phyloP scores from a whole-genome alignment of 2,329 filamentous ascomycete genomes.

The Fusarium sp. region DNA sequence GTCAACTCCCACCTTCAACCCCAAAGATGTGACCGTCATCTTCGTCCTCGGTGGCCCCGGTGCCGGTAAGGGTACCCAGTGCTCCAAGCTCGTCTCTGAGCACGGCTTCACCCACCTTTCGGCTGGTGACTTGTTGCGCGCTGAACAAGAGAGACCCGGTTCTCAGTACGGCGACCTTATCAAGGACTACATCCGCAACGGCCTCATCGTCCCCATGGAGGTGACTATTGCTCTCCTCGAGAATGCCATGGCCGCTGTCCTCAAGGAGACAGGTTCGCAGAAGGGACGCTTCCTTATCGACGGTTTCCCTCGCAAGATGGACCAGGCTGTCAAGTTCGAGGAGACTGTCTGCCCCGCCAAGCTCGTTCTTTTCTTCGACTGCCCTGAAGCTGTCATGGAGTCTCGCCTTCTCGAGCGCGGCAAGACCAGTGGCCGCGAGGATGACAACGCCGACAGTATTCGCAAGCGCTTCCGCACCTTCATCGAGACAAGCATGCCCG shows the following conservation, averaged over 20 bases:
- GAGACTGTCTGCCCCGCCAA: conserved; percentile 83
- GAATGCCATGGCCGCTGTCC: conserved; percentile 84
- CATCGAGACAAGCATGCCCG: conserved; percentile 96
- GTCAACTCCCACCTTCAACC: conserved; percentile 75
- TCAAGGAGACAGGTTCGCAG: conserved; percentile 60
- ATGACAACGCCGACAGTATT: conserved; percentile 96
- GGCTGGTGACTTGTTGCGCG: conserved; percentile 91
- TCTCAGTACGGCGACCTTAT: conserved; percentile 94
- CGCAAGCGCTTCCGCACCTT: conserved; percentile 96
- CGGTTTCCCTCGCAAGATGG: conserved; percentile 95
- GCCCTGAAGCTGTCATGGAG: conserved; percentile 90
- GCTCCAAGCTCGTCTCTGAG: conserved; percentile 84
- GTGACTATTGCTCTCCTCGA: conserved; percentile 93
- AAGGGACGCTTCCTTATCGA: conserved; percentile 80
- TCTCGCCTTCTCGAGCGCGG: conserved; percentile 84
- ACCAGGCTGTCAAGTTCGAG: conserved; percentile 96
- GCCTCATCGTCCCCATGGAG: conserved; percentile 98
- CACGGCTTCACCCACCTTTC: conserved; percentile 94
- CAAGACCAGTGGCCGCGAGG: conserved; percentile 88
- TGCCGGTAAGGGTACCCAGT: conserved; percentile 97
- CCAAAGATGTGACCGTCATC: conserved; percentile 85
- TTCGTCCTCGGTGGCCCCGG: conserved; percentile 97
- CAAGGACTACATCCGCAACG: conserved; percentile 91
- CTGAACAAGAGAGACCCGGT: conserved; percentile 88
- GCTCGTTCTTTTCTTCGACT: conserved; percentile 94